Conservation (phyloP, 495 filamentous ascomycete species). For the Hyaloscypha variabilis region DNA sequence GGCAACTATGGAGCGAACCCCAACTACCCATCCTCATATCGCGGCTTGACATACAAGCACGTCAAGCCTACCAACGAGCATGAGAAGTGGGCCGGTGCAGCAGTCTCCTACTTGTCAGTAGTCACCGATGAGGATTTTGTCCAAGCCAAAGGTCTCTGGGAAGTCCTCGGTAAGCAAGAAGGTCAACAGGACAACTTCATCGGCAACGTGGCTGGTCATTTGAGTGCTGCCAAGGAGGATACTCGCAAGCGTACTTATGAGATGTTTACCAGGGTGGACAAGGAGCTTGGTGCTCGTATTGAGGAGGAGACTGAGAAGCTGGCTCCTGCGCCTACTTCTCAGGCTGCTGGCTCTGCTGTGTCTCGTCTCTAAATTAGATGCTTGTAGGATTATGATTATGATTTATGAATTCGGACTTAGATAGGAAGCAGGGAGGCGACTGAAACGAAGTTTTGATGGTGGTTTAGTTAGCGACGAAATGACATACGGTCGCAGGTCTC, state of each 20-base stretch:
- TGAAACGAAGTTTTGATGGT: too few species aligned
- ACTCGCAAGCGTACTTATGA: constrained; percentile 62
- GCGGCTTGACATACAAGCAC: constrained; percentile 55
- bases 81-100: constrained; percentile 60
- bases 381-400: constrained; percentile 5
- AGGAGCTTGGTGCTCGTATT: constrained; percentile 44
- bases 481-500: too few species aligned
- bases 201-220: constrained; percentile 61
- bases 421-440: neutral
- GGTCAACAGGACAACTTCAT: constrained; percentile 73
- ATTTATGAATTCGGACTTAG: too few species aligned
- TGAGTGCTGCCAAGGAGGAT: constrained; percentile 52
- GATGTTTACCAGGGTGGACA: constrained; percentile 53
- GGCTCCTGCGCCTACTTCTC: constrained; percentile 26
- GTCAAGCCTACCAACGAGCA: constrained; percentile 63
- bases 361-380: constrained; percentile 23
- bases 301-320: constrained; percentile 53
- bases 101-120: constrained; percentile 38
- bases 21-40: constrained; percentile 69
- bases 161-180: constrained; percentile 60
- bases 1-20: constrained; percentile 74
- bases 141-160: constrained; percentile 66
- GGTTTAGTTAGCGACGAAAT: too few species aligned
- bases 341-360: constrained; percentile 27
- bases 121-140: constrained; percentile 65